A percentile compares a stretch with the other conserved stretches of the same genome.
phyloP scores from a whole-genome alignment of 1,284 basidiomycete genomes.

The Irpex sp. region DNA sequence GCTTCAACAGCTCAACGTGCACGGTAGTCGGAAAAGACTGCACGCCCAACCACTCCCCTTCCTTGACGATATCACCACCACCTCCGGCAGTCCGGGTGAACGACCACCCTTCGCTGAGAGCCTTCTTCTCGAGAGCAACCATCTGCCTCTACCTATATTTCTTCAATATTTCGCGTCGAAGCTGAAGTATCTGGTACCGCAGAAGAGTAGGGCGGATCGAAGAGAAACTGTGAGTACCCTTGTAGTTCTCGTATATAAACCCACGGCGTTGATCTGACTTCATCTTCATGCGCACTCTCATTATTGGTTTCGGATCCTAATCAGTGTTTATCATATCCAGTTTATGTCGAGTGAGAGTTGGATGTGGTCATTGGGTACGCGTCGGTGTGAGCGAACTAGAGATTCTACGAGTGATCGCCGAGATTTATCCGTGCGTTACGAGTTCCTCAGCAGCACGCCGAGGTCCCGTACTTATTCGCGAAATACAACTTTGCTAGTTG shows the following conservation, averaged over 20 bases:
- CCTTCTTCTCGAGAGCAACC: neutral
- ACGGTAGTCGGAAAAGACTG: conserved; percentile 75
- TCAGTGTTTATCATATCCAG: neutral
- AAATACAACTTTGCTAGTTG: too few species aligned
- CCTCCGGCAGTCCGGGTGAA: conserved; percentile 60
- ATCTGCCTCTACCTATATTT: neutral
- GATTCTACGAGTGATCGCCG: neutral
- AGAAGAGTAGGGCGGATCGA: neutral
- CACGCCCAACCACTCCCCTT: conserved; percentile 61
- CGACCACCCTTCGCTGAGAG: conserved; percentile 46
- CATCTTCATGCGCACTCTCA: neutral
- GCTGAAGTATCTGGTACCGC: neutral
- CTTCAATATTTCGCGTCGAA: neutral
- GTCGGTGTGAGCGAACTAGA: neutral
- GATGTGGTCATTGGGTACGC: neutral
- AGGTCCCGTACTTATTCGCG: too few species aligned
- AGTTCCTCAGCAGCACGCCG: too few species aligned
- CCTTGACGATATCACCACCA: conserved; percentile 43
- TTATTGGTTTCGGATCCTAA: neutral
- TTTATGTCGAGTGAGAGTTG: neutral
- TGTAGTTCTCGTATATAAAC: neutral
- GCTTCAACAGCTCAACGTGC: conserved; percentile 76
- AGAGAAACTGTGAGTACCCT: neutral
- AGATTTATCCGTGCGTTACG: neutral
- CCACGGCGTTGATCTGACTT: too few species aligned